Percentiles rank a stretch among this genome's conserved stretches.
Evolutionary conservation across 768 basidiomycete genomes (phyloP).

Genomic region (Antrodiella citrinella): DNA sequence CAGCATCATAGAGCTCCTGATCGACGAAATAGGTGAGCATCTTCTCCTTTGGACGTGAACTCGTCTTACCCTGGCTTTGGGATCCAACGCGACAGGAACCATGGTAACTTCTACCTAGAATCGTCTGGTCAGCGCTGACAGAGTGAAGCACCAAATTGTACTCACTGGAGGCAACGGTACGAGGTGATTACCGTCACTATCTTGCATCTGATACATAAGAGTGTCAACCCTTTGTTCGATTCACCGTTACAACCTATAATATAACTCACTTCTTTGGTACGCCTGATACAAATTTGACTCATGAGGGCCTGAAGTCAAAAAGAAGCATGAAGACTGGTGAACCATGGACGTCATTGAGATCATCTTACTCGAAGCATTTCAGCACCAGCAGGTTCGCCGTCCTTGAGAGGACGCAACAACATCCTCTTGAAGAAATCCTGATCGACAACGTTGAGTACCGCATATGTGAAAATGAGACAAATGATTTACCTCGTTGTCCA

Average conservation of each 20-base stretch:
- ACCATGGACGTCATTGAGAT: not conserved
- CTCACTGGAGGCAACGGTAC: slow-evolving; percentile 67
- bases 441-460: too few species aligned
- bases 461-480: too few species aligned
- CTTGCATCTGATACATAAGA: slow-evolving; percentile 64
- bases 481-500: slow-evolving; percentile 62
- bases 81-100: slow-evolving; percentile 57
- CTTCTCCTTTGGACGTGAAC: too few species aligned
- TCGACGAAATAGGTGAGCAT: too few species aligned
- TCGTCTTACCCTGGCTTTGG: slow-evolving; percentile 52
- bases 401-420: slow-evolving; percentile 68
- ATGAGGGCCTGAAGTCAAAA: slow-evolving; percentile 64
- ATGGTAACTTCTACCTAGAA: slow-evolving; percentile 64
- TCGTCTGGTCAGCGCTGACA: not conserved
- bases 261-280: slow-evolving; percentile 65
- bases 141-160: not conserved
- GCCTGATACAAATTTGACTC: slow-evolving; percentile 69
- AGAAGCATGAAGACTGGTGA: not conserved
- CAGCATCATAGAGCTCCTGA: slow-evolving; percentile 62
- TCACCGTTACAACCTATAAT: not conserved
- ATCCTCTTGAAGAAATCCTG: slow-evolving; percentile 70
- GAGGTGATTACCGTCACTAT: slow-evolving; percentile 61
- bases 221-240: too few species aligned
- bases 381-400: slow-evolving; percentile 58
- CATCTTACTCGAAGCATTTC: slow-evolving; percentile 57